Conservation (phyloP, 495 filamentous ascomycete genomes). For the Penicillium desertorum region DNA sequence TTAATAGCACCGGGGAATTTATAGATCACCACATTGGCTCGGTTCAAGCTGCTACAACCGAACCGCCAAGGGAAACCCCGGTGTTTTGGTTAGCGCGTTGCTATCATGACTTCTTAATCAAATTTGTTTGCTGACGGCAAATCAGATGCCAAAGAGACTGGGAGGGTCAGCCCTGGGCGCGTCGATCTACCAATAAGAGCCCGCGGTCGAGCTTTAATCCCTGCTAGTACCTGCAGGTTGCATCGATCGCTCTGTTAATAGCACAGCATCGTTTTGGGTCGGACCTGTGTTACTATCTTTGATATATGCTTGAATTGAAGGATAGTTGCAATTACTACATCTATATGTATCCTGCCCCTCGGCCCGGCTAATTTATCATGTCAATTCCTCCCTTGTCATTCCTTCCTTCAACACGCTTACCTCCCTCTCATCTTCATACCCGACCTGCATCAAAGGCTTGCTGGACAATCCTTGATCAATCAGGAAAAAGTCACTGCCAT, state of each 20-base stretch:
- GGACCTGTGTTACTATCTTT: conserved; percentile 31
- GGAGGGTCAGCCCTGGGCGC: conserved; percentile 22
- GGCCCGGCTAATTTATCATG: conserved; percentile 14
- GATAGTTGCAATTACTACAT: conserved; percentile 18
- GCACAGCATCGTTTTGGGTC: conserved; percentile 26
- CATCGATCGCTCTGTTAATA: conserved; percentile 30
- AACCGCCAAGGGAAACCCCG: conserved; percentile 19
- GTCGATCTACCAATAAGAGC: conserved; percentile 22
- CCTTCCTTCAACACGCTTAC: conserved; percentile 16
- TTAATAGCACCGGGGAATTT: conserved; percentile 31
- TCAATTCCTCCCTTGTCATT: conserved; percentile 15
- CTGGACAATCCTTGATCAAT: conserved; percentile 10
- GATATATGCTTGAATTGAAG: conserved; percentile 13
- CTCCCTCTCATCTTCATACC: conserved; percentile 6
- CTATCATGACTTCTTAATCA: conserved; percentile 22
- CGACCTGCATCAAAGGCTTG: conserved; percentile 20
- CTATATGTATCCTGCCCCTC: conserved; percentile 26
- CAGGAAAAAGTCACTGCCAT: background rate
- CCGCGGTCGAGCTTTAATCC: conserved; percentile 15
- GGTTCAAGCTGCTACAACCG: conserved; percentile 5
- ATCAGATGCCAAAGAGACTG: conserved; percentile 22
- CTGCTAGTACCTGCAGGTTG: conserved; percentile 32
- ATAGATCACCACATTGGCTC: conserved; percentile 10
- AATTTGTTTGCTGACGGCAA: conserved; percentile 23
- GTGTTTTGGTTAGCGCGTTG: conserved; percentile 35